A percentile compares a stretch with the other conserved stretches of the same genome.
Evolutionary conservation across 768 basidiomycete genomes (phyloP).

Genomic region (Boletus rubropictus): DNA sequence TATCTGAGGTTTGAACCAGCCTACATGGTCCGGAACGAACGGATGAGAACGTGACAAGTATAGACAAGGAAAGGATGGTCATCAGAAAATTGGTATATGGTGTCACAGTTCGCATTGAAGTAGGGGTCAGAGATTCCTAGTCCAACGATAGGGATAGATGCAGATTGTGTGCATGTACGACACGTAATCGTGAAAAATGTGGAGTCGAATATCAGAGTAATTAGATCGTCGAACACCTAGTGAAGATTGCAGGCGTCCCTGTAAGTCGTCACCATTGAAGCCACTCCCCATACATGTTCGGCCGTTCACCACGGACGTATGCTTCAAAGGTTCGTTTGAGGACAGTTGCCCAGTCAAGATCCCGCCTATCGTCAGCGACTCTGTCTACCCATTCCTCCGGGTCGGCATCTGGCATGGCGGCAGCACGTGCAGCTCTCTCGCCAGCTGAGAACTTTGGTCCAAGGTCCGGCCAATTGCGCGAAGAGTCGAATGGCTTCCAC

Average conservation of each 20-base stretch:
- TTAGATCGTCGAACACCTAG: constrained; percentile 25
- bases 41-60: constrained; percentile 17
- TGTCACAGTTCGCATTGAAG: constrained; percentile 25
- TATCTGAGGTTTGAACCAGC: constrained; percentile 12
- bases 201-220: constrained; percentile 23
- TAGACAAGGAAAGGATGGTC: constrained; percentile 22
- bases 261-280: constrained; percentile 40
- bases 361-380: constrained; percentile 64
- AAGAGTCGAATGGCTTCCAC: constrained; percentile 94
- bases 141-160: constrained; percentile 28
- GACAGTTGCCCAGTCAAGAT: constrained; percentile 89
- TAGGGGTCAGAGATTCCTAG: constrained; percentile 23
- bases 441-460: constrained; percentile 72
- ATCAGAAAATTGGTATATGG: constrained; percentile 29
- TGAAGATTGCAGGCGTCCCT: constrained; percentile 6
- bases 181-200: constrained; percentile 26
- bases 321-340: constrained; percentile 94
- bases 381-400: constrained; percentile 36
- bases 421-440: constrained; percentile 60
- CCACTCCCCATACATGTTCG: constrained; percentile 95
- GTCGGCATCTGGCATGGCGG: constrained; percentile 30
- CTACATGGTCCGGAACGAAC: constrained; percentile 15
- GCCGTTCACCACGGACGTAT: constrained; percentile 83
- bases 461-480: constrained; percentile 94
- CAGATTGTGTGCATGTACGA: constrained; percentile 24